Base-by-base conservation (phyloP, 768 basidiomycete genomes). In the Botryobasidium botryosum region DNA sequence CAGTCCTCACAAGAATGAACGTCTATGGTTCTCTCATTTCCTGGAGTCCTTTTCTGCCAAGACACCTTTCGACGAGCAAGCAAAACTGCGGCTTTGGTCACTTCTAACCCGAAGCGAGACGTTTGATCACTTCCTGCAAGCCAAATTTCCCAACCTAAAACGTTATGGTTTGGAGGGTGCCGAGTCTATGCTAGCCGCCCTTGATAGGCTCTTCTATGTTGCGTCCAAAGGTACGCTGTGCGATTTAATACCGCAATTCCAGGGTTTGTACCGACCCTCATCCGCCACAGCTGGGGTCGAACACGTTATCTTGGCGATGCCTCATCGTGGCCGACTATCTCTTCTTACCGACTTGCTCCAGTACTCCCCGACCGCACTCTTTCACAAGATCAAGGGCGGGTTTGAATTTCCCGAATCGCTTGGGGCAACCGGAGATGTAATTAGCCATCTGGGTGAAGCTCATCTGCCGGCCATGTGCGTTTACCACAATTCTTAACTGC, bases 151-250 rank as follows among this genome's bases (percentile, higher is more conserved):
- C 0, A 57, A 52, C 40, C 49, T 63, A 1, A 90, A 86, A 60
- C 54, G 62, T 7, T 61, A 61, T 36, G 59, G 84, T 0, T 67
- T 91, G 29, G 88, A 94, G 60, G 90, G 90, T 2, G 90, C 81
- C 1, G 90, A 92, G 63, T 86, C 84, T 2, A 91, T 92, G 88
- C 61, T 94, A 21, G 81, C 86, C 3, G 88, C 86, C 1, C 64
- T 92, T 2, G 84, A 90, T 48, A 65, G 73, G 0, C 59, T 94
- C 15, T 85, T 94, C 53, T 62, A 67, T 0, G 65, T 70, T 2
- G 77, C 85, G 6, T 69, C 82, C 2, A 60, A 64, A 53, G 71
- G 78, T 76, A 41, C 18, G 53, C 36, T 43, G 42, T 18, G 18
- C 21, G 25, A 15, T 3, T 17, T n/a, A 31, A 27, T 1, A 12